Evolutionary conservation across 805 yeast species (phyloP).

Genomic region (Candida manassasensis): DNA sequence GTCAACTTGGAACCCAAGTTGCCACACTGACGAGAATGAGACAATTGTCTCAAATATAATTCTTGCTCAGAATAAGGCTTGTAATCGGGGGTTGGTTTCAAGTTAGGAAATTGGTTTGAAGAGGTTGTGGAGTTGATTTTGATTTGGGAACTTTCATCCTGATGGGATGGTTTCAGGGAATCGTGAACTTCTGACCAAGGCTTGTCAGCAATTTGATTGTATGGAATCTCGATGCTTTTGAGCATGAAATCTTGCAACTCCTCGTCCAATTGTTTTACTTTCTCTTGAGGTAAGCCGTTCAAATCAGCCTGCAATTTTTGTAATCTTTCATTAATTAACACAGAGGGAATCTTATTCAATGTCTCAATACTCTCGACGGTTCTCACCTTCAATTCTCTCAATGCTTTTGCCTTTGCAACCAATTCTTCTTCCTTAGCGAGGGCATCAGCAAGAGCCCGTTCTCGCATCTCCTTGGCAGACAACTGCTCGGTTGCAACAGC

Average conservation of each 20-base stretch:
- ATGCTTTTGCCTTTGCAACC: conserved; percentile 27
- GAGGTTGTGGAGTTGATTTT: conserved; percentile 29
- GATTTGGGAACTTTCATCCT: conserved; percentile 13
- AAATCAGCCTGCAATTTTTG: conserved; percentile 27
- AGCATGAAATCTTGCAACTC: conserved; percentile 37
- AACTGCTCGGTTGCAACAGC: conserved; percentile 8
- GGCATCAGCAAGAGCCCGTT: conserved; percentile 39
- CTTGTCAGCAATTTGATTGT: conserved; percentile 20
- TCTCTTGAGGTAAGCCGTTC: conserved; percentile 22
- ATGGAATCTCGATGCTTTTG: conserved; percentile 30
- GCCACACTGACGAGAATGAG: conserved; percentile 52
- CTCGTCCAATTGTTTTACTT: conserved; percentile 36
- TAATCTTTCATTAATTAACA: conserved; percentile 26
- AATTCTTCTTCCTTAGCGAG: conserved; percentile 41
- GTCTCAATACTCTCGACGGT: conserved; percentile 24
- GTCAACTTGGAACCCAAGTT: conserved; percentile 60
- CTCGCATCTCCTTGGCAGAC: conserved; percentile 30
- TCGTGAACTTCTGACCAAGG: conserved; percentile 27
- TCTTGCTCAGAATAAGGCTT: conserved; percentile 77
- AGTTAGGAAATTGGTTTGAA: conserved; percentile 50
- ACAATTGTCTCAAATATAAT: conserved; percentile 65
- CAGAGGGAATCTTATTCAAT: conserved; percentile 32
- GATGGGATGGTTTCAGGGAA: conserved; percentile 5
- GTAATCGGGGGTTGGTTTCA: conserved; percentile 54
- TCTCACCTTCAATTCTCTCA: conserved; percentile 27